Conservation (phyloP, 805 yeast species). For the Metschnikowia henanensis region DNA sequence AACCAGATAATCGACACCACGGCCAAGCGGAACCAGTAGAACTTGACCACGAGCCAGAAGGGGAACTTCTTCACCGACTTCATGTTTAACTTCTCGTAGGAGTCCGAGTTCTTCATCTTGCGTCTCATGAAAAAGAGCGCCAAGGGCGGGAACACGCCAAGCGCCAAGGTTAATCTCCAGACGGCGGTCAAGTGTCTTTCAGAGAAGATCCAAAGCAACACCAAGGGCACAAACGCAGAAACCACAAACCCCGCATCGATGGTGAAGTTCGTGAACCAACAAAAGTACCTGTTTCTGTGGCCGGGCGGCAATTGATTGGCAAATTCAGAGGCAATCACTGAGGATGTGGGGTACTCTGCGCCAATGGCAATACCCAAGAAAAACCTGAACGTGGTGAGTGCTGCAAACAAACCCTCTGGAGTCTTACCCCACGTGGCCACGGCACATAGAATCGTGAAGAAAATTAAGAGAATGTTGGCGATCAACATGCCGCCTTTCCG, state of each 20-base stretch:
- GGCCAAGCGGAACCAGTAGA: conserved; percentile 78
- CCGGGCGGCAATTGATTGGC: conserved; percentile 78
- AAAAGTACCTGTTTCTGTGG: conserved; percentile 82
- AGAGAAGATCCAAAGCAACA: conserved; percentile 79
- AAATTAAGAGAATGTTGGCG: conserved; percentile 71
- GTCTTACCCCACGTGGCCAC: conserved; percentile 69
- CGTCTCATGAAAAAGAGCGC: conserved; percentile 75
- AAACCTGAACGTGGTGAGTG: conserved; percentile 81
- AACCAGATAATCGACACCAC: conserved; percentile 85
- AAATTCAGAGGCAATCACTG: conserved; percentile 93
- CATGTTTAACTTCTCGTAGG: conserved; percentile 70
- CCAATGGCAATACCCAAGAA: conserved; percentile 92
- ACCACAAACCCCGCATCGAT: conserved; percentile 86
- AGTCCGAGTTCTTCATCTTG: conserved; percentile 70
- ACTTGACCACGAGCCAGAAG: conserved; percentile 65
- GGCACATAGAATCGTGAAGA: conserved; percentile 77
- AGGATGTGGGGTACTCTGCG: conserved; percentile 92
- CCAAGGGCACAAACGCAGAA: conserved; percentile 83
- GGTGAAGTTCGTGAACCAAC: conserved; percentile 86
- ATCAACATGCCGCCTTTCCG: conserved; percentile 82
- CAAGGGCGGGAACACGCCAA: conserved; percentile 88
- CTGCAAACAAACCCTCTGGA: conserved; percentile 77
- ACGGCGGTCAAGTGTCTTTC: conserved; percentile 70
- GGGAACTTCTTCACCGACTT: conserved; percentile 60
- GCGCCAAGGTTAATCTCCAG: conserved; percentile 89